Percentiles rank a stretch among this genome's conserved stretches.
Conservation (phyloP, 129 eudicot species). For the Flaveria trinervia region DNA sequence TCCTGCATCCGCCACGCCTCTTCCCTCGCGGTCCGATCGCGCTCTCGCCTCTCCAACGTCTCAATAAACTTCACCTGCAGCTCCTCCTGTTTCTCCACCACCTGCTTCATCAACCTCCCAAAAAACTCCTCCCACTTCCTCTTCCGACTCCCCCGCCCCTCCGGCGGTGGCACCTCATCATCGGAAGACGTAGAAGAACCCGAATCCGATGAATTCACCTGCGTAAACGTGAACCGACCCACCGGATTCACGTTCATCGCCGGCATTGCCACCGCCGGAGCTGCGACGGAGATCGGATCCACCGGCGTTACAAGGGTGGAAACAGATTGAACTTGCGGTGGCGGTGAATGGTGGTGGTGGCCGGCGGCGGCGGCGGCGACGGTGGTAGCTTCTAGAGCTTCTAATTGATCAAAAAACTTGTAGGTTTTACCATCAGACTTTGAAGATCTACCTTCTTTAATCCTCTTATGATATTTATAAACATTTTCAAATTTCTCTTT, state of each 20-base stretch:
- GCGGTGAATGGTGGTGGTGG: slow-evolving; percentile 28
- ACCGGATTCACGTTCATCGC: slow-evolving; percentile 25
- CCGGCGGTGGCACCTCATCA: slow-evolving; percentile 43
- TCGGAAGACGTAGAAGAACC: slow-evolving; percentile 67
- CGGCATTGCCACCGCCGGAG: slow-evolving; percentile 35
- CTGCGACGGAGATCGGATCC: slow-evolving; percentile 37
- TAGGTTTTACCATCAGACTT: slow-evolving; percentile 87
- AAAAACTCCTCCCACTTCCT: slow-evolving; percentile 83
- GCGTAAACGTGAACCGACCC: slow-evolving; percentile 32
- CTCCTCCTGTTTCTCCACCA: slow-evolving; percentile 80
- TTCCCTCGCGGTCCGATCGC: slow-evolving; percentile 62
- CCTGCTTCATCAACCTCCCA: slow-evolving; percentile 66
- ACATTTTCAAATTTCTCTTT: slow-evolving; percentile 95
- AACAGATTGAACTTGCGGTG: slow-evolving; percentile 28
- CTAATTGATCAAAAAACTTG: slow-evolving; percentile 86
- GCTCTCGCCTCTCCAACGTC: slow-evolving; percentile 71
- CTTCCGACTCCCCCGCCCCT: slow-evolving; percentile 53
- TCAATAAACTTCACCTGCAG: slow-evolving; percentile 69
- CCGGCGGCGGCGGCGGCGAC: slow-evolving; percentile 6
- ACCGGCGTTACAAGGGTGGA: slow-evolving; percentile 31
- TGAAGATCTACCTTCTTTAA: slow-evolving; percentile 78
- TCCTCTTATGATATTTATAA: slow-evolving; percentile 83
- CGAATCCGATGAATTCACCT: slow-evolving; percentile 40
- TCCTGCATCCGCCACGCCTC: slow-evolving; percentile 88
- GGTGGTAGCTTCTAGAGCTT: slow-evolving; percentile 66